phyloP scores from a whole-genome alignment of 1,139 yeast species.

The Pichia sp. region DNA sequence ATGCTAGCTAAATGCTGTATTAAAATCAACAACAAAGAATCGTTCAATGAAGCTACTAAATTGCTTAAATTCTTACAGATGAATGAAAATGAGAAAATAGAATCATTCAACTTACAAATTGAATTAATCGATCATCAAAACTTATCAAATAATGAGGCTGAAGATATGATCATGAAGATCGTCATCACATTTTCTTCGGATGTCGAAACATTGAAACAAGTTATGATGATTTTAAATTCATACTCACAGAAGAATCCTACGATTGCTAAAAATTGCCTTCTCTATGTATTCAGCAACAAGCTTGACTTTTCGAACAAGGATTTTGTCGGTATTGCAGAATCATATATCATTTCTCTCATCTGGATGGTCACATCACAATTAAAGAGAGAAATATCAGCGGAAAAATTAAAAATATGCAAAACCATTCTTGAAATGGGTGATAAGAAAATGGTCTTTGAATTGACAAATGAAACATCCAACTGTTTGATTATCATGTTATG shows the following conservation, averaged over 20 bases:
- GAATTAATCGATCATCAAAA: slow-evolving; percentile 17
- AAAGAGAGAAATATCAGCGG: slow-evolving; percentile 17
- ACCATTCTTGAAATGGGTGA: slow-evolving; percentile 29
- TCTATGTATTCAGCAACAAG: slow-evolving; percentile 31
- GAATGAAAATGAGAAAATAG: slow-evolving; percentile 20
- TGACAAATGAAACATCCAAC: slow-evolving; percentile 28
- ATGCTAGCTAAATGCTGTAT: slow-evolving; percentile 26
- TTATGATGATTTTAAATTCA: slow-evolving; percentile 17
- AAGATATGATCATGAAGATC: slow-evolving; percentile 30
- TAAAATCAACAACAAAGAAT: slow-evolving; percentile 19
- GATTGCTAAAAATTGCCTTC: slow-evolving; percentile 32
- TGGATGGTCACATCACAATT: slow-evolving; percentile 26
- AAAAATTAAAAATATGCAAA: slow-evolving; percentile 17
- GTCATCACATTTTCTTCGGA: slow-evolving; percentile 24
- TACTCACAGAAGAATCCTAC: slow-evolving; percentile 24
- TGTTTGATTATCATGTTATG: slow-evolving; percentile 33
- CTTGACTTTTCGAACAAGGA: slow-evolving; percentile 18
- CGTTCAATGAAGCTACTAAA: slow-evolving; percentile 16
- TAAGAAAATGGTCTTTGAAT: slow-evolving; percentile 23
- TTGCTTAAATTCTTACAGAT: slow-evolving; percentile 20
- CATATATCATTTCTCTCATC: slow-evolving; percentile 19
- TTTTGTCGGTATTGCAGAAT: slow-evolving; percentile 15
- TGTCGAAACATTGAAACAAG: slow-evolving; percentile 19
- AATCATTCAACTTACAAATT: slow-evolving; percentile 26
- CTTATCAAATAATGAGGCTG: slow-evolving; percentile 19